Base-by-base conservation (phyloP, 176 grass and related monocot genomes). In the Avena insularis region DNA sequence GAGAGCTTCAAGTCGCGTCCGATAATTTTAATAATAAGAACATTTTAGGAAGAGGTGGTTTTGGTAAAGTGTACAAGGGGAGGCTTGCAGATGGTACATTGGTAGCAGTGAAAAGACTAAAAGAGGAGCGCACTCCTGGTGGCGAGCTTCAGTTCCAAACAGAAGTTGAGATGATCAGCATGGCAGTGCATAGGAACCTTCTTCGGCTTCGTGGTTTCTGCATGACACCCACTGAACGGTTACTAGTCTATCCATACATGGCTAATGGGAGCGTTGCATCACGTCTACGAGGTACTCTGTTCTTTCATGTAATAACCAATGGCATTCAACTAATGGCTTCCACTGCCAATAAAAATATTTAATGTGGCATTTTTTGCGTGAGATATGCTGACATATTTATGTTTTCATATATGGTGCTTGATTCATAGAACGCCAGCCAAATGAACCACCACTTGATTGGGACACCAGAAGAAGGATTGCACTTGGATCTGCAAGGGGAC, bases 241-340 rank as follows among this genome's bases (percentile, higher is more conserved):
- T 95, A 72, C 75, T 95, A 40, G 93, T 95, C 48, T 95, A 92
- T 90, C 93, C 93, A 58, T 95, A 92, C 66, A 95, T 95, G 93
- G 90, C 85, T 83, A 95, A 95, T 59, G 90, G 90, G 54, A 95
- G 93, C 89, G 86, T 95, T 56, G 90, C 90, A 66, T 92, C 93
- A 84, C 84, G 88, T 63, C 87, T 95, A 75, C 89, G 90, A 95
- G 93, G 93, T 95, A 95, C 19, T 85, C 57, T 79, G 9, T 79
- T 58, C 61, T 54, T 65, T 31, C 59, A 13, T 64, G 14, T 15
- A 40, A 76, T 82, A 49, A 53, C 50, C 27, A 38, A 25, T 66
- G 5, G 5, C 57, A 27, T 90, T 76, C 56, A 60, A 75, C 69
- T 51, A 76, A 76, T 65, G 40, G 25, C 9, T 82, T 64, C 27